Evolutionary conservation across 306 rosid genomes (phyloP).

Genomic region (Cucurbita argyrosperma): DNA sequence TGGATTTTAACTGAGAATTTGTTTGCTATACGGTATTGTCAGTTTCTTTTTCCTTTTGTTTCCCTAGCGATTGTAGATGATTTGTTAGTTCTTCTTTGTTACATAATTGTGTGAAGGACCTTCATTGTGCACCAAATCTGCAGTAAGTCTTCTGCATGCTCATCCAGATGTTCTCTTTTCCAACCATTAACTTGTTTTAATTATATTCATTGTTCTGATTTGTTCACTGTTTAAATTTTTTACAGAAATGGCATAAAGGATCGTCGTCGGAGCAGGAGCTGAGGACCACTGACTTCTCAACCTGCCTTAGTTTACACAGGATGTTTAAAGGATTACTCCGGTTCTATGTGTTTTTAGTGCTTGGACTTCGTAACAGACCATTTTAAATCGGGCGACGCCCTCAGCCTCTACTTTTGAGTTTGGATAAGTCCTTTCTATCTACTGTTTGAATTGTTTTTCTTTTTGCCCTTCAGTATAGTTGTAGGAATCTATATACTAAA

Average conservation of each 20-base stretch:
- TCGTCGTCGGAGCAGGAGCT: constrained; percentile 87
- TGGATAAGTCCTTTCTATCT: constrained; percentile 62
- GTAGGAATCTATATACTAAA: constrained; percentile 22
- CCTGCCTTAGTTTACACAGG: constrained; percentile 12
- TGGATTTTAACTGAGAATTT: neutral
- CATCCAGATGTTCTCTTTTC: neutral
- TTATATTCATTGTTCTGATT: neutral
- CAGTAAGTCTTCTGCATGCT: neutral
- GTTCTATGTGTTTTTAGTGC: constrained; percentile 41
- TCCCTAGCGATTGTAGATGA: neutral
- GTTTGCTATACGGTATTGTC: neutral
- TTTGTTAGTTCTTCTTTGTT: neutral
- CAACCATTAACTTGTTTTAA: neutral
- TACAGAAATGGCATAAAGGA: constrained; percentile 89
- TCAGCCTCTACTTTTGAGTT: constrained; percentile 52
- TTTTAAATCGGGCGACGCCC: constrained; percentile 60
- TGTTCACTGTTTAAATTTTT: neutral
- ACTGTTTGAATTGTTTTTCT: constrained; percentile 32
- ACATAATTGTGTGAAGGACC: neutral
- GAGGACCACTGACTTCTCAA: constrained; percentile 15
- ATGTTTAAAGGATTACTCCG: constrained; percentile 28
- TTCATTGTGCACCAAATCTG: neutral
- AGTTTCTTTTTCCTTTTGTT: neutral
- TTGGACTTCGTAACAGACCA: constrained; percentile 44
- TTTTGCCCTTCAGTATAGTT: constrained; percentile 22